Evolutionary conservation across 2,329 filamentous ascomycete genomes (phyloP), one percentile per base, ranked within the genome.

Genomic region (Claviceps arundinis): DNA sequence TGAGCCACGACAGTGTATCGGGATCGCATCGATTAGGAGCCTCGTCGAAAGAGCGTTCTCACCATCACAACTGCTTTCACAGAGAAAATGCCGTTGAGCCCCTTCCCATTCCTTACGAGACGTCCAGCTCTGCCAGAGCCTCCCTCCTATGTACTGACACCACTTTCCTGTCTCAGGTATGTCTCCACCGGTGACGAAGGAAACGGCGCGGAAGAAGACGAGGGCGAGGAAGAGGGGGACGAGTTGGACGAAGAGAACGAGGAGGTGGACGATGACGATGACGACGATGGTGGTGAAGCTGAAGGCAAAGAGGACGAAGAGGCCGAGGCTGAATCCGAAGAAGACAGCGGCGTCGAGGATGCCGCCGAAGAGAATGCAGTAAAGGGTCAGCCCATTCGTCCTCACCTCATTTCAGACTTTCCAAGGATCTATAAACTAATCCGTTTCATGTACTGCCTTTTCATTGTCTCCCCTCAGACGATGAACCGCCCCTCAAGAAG

Each of bases 401-500:
- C 8, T 43, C n/a, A 14, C 3, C 26, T 19, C n/a, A 6, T 7
- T 16, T 6, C 19, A 26, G 14, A 9, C 11, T 17, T 7, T 11
- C 17, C 47, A 13, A n/a, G 14, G 26, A 2, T 30, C 13, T 41
- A 8, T 24, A 48, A 34, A 14, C 34, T 46, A 34, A 46, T 43
- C 9, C 47, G 17, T n/a, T 26, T 5, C 9, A 4, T 47, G 14
- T 16, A 11, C 38, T 4, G 17, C n/a, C 7, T 30, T 7, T 56
- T 13, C 6, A 2, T 48, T n/a, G 11, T 9, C 22, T 5, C 17
- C 17, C 5, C 14, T 8, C 56, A 71, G 66, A 64, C 50, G 62
- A 67, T 54, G 67, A 68, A 50, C 73, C 72, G 48, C 74, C 74
- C 40, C 70, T 70, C 52, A 77, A 77, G 68, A 76, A 75, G 66